Conservation (phyloP, 768 basidiomycete species). For the Cystofilobasidium capitatum region DNA sequence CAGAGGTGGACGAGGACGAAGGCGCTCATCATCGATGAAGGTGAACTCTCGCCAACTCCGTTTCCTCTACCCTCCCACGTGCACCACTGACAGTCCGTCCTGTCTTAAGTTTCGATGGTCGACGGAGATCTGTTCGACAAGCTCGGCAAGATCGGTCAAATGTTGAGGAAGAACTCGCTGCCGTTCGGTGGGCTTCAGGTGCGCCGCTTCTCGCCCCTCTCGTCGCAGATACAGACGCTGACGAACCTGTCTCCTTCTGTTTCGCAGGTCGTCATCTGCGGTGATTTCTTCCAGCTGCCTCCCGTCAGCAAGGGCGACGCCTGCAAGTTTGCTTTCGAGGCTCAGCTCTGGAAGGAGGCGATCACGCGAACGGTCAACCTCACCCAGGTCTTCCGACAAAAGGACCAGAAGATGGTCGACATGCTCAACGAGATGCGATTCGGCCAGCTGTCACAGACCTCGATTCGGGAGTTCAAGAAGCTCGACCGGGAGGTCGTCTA, state of each 20-base stretch:
- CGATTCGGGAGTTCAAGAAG: slow-evolving; percentile 59
- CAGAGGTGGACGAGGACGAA: slow-evolving; percentile 73
- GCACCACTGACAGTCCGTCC: no score
- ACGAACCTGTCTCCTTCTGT: no score
- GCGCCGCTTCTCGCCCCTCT: slow-evolving; percentile 3
- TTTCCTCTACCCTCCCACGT: background rate
- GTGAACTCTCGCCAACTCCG: slow-evolving; percentile 42
- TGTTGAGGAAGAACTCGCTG: slow-evolving; percentile 51
- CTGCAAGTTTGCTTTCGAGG: slow-evolving; percentile 89
- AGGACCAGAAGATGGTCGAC: slow-evolving; percentile 60
- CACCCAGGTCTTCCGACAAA: slow-evolving; percentile 48
- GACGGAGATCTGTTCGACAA: slow-evolving; percentile 81
- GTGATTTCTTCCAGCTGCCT: slow-evolving; percentile 97
- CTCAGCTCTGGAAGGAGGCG: slow-evolving; percentile 59
- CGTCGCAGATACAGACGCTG: background rate
- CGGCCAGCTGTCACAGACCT: slow-evolving; percentile 56
- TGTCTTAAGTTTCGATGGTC: slow-evolving; percentile 82
- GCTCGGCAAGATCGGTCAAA: slow-evolving; percentile 58
- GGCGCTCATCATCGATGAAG: slow-evolving; percentile 79
- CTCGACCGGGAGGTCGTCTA: slow-evolving; percentile 65
- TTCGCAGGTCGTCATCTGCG: slow-evolving; percentile 74
- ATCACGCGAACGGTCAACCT: slow-evolving; percentile 80
- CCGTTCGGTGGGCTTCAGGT: slow-evolving; percentile 96
- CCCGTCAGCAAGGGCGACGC: slow-evolving; percentile 61
- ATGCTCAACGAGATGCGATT: slow-evolving; percentile 99